These are phyloP conservation scores for Fusarium sp. DNA, from an alignment of 2,329 filamentous ascomycete species.

Conservation along the genomic window DNA sequence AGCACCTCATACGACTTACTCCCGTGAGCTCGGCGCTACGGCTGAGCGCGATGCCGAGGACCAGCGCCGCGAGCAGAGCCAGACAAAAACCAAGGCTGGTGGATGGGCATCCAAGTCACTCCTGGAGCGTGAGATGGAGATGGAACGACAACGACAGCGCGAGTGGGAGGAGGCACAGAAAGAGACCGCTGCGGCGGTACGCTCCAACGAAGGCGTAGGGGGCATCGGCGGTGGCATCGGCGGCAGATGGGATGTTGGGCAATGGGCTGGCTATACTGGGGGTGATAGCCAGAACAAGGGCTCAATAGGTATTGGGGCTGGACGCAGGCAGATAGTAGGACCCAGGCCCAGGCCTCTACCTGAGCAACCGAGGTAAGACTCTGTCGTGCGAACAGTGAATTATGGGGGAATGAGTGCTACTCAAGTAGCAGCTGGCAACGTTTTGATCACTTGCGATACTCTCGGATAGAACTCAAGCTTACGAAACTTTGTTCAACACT, in stretches of 20 bases:
- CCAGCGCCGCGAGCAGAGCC: constrained; percentile 66
- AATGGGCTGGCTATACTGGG: constrained; percentile 79
- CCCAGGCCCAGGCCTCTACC: constrained; percentile 77
- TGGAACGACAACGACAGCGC: constrained; percentile 78
- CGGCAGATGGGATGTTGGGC: constrained; percentile 79
- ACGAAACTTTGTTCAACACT: neutral
- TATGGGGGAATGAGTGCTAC: neutral
- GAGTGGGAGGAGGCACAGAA: constrained; percentile 84
- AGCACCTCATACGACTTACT: constrained; percentile 61
- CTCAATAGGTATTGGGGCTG: constrained; percentile 72
- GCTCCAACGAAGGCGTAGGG: constrained; percentile 64
- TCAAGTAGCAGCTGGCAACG: neutral
- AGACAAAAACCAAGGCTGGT: constrained; percentile 69
- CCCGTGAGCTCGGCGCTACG: constrained; percentile 65
- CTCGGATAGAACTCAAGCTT: neutral
- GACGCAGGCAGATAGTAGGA: constrained; percentile 81
- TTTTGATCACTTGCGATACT: neutral
- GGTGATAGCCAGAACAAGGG: constrained; percentile 80
- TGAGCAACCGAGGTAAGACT: constrained; percentile 47
- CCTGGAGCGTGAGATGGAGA: constrained; percentile 83
- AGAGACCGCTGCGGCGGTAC: constrained; percentile 67
- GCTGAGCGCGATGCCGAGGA: constrained; percentile 73
- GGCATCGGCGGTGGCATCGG: constrained; percentile 74
- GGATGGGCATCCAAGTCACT: constrained; percentile 76
- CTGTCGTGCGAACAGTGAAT: constrained; percentile 1